Base-by-base conservation (phyloP, 2,329 filamentous ascomycete species). In the Ceratocystis cubensis region DNA sequence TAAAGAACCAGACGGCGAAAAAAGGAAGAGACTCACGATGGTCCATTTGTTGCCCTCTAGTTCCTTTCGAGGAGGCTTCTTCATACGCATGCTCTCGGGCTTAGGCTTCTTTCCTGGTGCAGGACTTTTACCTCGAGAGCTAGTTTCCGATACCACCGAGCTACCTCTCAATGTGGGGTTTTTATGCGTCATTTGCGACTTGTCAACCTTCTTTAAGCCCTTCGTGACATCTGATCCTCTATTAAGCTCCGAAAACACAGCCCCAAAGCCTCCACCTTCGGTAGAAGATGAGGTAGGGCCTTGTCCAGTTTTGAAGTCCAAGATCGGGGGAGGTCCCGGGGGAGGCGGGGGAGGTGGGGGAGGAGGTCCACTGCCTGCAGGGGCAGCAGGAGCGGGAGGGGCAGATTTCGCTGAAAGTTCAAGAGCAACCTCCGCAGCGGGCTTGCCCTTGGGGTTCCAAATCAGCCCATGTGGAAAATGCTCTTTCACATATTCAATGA, bases 151-250 rank as follows among this genome's bases (percentile, higher is more conserved):
- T 2, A 93, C 89, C 1, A 84, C 82, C 13, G 89, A 88, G 69
- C 80, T 80, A 28, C 89, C 83, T 69, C 94, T 87, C 67, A 99
- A 80, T 8, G 86, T 84, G 15, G 94, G 94, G 77, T 99, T 99
- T 80, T 97, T 97, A 78, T 99, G 94, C 68, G 94, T 99, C 93
- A 96, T 96, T 76, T 97, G 82, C 65, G 89, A 94, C 74, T 87
- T 88, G 78, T 96, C 93, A 63, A 99, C 94, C 80, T 96, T 99
- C 71, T 89, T 88, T 45, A 99, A 81, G 41, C 89, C 87, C 70
- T 89, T 86, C 3, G 94, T 99, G 68, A 99, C 89, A n/a, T 84
- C 81, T 68, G 89, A 85, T 67, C 94, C 94, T 74, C 88, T 87
- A 77, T 97, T 97, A 65, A 99, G 79, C 70, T 96, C 88, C 50